phyloP scores from a whole-genome alignment of 768 basidiomycete genomes.

The Suillus subluteus region DNA sequence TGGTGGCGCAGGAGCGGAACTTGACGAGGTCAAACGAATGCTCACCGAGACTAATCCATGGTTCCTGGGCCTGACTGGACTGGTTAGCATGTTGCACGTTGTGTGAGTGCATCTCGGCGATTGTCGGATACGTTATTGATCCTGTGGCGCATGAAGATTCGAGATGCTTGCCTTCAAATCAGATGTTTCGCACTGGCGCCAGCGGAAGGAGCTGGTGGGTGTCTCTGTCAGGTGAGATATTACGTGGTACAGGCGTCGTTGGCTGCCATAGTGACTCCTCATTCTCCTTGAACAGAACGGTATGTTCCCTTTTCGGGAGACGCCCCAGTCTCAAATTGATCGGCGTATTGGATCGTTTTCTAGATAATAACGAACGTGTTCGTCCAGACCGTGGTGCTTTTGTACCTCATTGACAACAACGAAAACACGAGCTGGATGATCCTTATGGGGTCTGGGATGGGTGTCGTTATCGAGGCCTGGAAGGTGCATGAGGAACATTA shows the following conservation, averaged over 20 bases:
- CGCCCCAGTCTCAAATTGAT: slow-evolving; percentile 16
- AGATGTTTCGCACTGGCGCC: slow-evolving; percentile 94
- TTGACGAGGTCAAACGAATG: slow-evolving; percentile 97
- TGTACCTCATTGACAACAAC: slow-evolving; percentile 95
- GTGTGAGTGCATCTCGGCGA: slow-evolving; percentile 55
- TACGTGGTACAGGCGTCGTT: slow-evolving; percentile 15
- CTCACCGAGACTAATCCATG: slow-evolving; percentile 86
- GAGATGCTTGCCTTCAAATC: slow-evolving; percentile 96
- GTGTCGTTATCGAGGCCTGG: slow-evolving; percentile 90
- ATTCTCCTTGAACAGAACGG: slow-evolving; percentile 49
- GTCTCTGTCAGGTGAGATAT: slow-evolving; percentile 82
- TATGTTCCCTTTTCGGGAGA: slow-evolving; percentile 35
- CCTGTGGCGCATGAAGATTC: slow-evolving; percentile 53
- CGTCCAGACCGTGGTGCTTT: slow-evolving; percentile 85
- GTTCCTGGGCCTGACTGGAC: slow-evolving; percentile 80
- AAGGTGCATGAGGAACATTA: slow-evolving; percentile 56
- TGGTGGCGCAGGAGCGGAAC: slow-evolving; percentile 61
- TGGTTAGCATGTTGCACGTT: slow-evolving; percentile 87
- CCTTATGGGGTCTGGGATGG: slow-evolving; percentile 82
- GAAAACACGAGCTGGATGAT: slow-evolving; percentile 99
- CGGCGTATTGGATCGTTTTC: slow-evolving; percentile 17
- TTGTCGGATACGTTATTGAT: slow-evolving; percentile 17
- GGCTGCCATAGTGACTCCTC: slow-evolving; percentile 20
- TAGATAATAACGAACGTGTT: slow-evolving; percentile 91
- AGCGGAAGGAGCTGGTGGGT: slow-evolving; percentile 93